Percentiles rank a stretch among this genome's conserved stretches.
Conservation (phyloP, 345 rosid genomes). For the Syzygium jambos region DNA sequence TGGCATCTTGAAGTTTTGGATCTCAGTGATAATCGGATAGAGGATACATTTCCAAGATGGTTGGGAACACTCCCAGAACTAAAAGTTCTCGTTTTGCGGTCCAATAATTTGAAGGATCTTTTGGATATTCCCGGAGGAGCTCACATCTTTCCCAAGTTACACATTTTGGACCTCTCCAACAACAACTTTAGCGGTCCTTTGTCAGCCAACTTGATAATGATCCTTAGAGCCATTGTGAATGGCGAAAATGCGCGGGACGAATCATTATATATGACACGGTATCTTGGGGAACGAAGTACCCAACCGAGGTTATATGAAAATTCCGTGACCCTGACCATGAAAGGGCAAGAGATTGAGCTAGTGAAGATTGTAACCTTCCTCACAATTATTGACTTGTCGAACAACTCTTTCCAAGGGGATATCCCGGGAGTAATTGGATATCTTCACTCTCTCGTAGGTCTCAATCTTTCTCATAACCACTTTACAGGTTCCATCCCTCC, state of each 20-base stretch:
- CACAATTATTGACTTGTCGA: background rate
- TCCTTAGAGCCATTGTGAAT: background rate
- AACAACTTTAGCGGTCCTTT: background rate
- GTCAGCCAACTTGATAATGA: background rate
- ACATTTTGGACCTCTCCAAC: background rate
- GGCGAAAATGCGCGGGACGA: rapidly evolving
- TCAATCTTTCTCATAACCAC: background rate
- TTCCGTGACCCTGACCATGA: background rate
- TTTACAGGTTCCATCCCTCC: rapidly evolving
- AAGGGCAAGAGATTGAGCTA: background rate
- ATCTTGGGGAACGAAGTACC: rapidly evolving
- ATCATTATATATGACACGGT: background rate
- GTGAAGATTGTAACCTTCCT: background rate
- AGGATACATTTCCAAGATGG: background rate
- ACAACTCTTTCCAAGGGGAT: background rate
- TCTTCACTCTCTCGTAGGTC: background rate
- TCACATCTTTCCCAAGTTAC: background rate
- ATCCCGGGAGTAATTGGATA: background rate
- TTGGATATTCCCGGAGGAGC: background rate
- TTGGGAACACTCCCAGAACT: background rate
- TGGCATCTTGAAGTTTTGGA: background rate
- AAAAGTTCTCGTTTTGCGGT: background rate
- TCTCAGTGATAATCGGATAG: background rate
- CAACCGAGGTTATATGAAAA: no score
- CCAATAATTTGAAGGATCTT: background rate